Evolutionary conservation across 805 yeast species (phyloP), one percentile per base, ranked within the genome.

Genomic region (Myxozyma sirexii): DNA sequence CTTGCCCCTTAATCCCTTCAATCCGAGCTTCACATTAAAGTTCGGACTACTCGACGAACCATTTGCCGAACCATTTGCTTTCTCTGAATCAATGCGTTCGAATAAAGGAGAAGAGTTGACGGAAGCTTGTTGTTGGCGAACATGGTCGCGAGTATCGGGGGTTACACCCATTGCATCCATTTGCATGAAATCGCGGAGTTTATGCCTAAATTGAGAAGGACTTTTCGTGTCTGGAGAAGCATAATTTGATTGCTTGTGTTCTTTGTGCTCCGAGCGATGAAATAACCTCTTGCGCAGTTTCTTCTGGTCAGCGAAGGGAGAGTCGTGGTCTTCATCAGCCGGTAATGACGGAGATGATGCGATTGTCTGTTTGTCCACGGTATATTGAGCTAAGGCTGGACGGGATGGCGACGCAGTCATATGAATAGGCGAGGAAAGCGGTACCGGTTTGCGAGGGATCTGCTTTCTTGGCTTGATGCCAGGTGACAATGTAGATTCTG

Each of bases 101-200:
- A 21, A 4, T 15, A 17, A 8, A n/a, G 42, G 42, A 2, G 21
- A 38, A 17, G 47, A 12, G 5, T 29, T 5, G 26, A 17, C 21
- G 24, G 38, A 12, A 17, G 21, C 35, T 2, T 42, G 42, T 26
- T 19, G 44, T 38, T 33, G 50, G 12, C 23, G 47, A 12, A 42
- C 38, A n/a, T 48, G 54, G 8, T 38, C 48, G 37, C 61, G 53
- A 26, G 50, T 46, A 5, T 35, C 53, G 2, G 59, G 63, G 3
- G 63, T 50, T 12, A 59, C 38, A 7, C 60, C 60, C 49, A 55
- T 44, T 19, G 63, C 60, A 47, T 60, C 64, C 57, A 60, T 60
- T 42, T 60, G 64, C 57, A 60, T 56, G 19, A 60, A 51, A 26
- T 60, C 64, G 29, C 21, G 38, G 19, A 60, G 19, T 35, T 52